Percentiles rank a stretch among this genome's conserved stretches.
Conservation (phyloP, 805 yeast genomes). For the Isabelozyma pseudorhagii region DNA sequence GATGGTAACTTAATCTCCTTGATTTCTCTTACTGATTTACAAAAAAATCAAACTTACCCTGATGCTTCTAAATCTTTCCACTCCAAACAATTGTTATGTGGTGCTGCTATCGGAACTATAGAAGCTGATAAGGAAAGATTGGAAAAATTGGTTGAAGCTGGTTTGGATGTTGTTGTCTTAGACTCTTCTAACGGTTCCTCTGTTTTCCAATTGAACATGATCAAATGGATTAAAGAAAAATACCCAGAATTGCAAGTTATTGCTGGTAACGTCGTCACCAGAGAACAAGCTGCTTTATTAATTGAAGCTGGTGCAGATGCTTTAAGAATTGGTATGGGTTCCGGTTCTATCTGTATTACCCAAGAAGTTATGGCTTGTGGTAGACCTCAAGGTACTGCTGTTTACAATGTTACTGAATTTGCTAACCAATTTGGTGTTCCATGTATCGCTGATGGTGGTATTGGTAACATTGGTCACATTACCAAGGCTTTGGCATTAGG, state of each 20-base stretch:
- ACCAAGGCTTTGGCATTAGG: slow-evolving; percentile 95
- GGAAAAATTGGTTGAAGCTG: slow-evolving; percentile 83
- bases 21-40: slow-evolving; percentile 93
- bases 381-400: slow-evolving; percentile 99
- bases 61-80: slow-evolving; percentile 88
- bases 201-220: slow-evolving; percentile 88
- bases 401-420: slow-evolving; percentile 88
- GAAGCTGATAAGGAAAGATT: slow-evolving; percentile 86
- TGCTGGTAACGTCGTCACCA: slow-evolving; percentile 98
- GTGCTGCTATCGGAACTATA: slow-evolving; percentile 97
- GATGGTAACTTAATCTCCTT: slow-evolving; percentile 77
- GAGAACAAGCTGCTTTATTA: slow-evolving; percentile 97
- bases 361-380: slow-evolving; percentile 99
- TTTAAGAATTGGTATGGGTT: slow-evolving; percentile 99
- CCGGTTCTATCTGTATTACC: slow-evolving; percentile 98
- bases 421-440: slow-evolving; percentile 96
- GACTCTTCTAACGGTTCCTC: slow-evolving; percentile 99
- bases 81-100: slow-evolving; percentile 95
- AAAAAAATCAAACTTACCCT: slow-evolving; percentile 92
- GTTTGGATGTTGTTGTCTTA: slow-evolving; percentile 91
- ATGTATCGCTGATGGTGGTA: slow-evolving; percentile 99
- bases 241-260: slow-evolving; percentile 81
- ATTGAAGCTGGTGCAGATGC: slow-evolving; percentile 97
- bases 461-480: slow-evolving; percentile 97
- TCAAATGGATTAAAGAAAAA: slow-evolving; percentile 82